These are phyloP conservation scores for Fonsecaea multimorphosa DNA, from an alignment of 2,329 filamentous ascomycete genomes.

Conservation along the genomic window DNA sequence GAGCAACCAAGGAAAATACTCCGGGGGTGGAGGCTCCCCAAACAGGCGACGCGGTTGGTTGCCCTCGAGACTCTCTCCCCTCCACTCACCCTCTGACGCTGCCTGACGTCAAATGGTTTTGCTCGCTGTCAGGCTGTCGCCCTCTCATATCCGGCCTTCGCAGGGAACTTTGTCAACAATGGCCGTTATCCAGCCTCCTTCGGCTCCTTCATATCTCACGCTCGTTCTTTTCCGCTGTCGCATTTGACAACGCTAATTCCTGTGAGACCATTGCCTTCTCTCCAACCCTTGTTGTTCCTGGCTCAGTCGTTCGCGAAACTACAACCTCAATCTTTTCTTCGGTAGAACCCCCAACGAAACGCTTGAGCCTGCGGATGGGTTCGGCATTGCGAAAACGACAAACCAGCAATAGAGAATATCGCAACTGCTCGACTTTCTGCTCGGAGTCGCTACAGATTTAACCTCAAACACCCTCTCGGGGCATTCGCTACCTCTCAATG, in stretches of 20 bases:
- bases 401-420: neutral
- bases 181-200: constrained; percentile 8
- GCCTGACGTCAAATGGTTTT: constrained; percentile 20
- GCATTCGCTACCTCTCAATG: constrained; percentile 13
- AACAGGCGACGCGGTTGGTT: constrained; percentile 2
- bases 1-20: constrained; percentile 2
- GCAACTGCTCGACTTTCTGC: neutral
- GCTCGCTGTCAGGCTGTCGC: neutral
- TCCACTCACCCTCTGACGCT: neutral
- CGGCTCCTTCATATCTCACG: constrained; percentile 5
- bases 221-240: constrained; percentile 6
- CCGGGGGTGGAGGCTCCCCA: constrained; percentile 10
- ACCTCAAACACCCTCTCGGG: neutral
- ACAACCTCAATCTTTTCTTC: neutral
- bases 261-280: neutral
- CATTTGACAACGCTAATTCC: neutral
- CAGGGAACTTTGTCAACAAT: constrained; percentile 16
- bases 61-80: neutral
- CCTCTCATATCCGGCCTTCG: constrained; percentile 9
- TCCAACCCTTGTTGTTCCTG: neutral
- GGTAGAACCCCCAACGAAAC: constrained; percentile 11
- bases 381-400: constrained; percentile 1
- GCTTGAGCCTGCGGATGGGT: constrained; percentile 1
- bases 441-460: neutral
- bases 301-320: neutral